Conservation (phyloP, 768 basidiomycete genomes). For the Fibroporia radiculosa region DNA sequence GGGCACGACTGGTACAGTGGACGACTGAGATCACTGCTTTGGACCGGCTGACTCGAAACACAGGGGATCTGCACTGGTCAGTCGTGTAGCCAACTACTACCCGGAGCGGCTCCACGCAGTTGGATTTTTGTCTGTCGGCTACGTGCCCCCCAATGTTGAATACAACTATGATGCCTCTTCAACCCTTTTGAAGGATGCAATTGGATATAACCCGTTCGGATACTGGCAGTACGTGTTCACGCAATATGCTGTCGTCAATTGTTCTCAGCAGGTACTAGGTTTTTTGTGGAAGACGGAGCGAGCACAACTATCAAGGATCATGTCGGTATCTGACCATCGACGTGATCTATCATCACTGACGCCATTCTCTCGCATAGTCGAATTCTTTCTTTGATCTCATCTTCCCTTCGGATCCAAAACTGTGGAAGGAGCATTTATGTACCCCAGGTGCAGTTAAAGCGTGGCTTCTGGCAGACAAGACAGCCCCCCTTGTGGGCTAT, state of each 20-base stretch:
- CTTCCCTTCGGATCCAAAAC: constrained; percentile 26
- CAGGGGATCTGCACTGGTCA: constrained; percentile 29
- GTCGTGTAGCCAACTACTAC: constrained; percentile 29
- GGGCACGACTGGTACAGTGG: constrained; percentile 27
- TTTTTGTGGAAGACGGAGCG: constrained; percentile 2
- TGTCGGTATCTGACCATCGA: not conserved
- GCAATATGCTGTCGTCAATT: not conserved
- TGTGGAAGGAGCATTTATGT: constrained; percentile 29
- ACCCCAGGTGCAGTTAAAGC: constrained; percentile 26
- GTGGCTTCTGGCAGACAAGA: constrained; percentile 22
- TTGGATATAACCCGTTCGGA: constrained; percentile 32
- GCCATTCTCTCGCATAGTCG: constrained; percentile 16
- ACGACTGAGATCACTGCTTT: no score
- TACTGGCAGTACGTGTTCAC: constrained; percentile 30
- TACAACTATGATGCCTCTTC: constrained; percentile 22
- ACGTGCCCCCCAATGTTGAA: constrained; percentile 20
- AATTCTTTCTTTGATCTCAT: constrained; percentile 32
- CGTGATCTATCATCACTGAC: not conserved
- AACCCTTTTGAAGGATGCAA: constrained; percentile 18
- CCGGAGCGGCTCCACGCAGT: constrained; percentile 34
- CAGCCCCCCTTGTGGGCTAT: constrained; percentile 22
- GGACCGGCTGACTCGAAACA: no score
- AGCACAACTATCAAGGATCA: not conserved
- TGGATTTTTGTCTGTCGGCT: constrained; percentile 29
- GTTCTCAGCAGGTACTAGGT: no score